Percentiles rank a stretch among this genome's conserved stretches.
These are phyloP conservation scores for Curvularia sp. DNA, from an alignment of 2,329 filamentous ascomycete genomes.

Conservation along the genomic window DNA sequence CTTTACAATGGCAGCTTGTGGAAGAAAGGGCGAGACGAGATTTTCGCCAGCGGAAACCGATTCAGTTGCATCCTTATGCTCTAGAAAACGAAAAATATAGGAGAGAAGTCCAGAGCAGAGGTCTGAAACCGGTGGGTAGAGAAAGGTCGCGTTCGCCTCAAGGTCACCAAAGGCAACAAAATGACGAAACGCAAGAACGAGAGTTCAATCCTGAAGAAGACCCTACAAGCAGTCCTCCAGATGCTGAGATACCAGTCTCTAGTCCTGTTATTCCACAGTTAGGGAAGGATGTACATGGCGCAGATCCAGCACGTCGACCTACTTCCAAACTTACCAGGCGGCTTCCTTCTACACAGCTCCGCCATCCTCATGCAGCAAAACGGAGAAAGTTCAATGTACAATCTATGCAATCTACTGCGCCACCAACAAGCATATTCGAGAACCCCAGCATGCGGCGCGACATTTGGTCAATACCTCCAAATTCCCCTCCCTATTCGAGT, in stretches of 20 bases:
- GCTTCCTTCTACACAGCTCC: constrained; percentile 25
- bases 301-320: constrained; percentile 11
- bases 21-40: constrained; percentile 39
- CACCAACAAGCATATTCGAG: constrained; percentile 21
- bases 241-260: constrained; percentile 36
- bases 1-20: constrained; percentile 24
- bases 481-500: constrained; percentile 53
- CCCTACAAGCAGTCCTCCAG: constrained; percentile 33
- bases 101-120: constrained; percentile 53
- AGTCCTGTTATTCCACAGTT: constrained; percentile 26
- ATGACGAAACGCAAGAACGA: constrained; percentile 43
- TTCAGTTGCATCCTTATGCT: constrained; percentile 59
- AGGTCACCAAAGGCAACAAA: constrained; percentile 21
- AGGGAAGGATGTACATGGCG: constrained; percentile 11
- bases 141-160: constrained; percentile 39
- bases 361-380: constrained; percentile 26
- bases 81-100: constrained; percentile 56
- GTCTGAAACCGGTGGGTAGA: constrained; percentile 54
- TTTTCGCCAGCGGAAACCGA: constrained; percentile 56
- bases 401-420: constrained; percentile 18
- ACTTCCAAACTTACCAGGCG: constrained; percentile 14
- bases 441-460: constrained; percentile 23
- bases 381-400: constrained; percentile 31
- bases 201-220: constrained; percentile 40
- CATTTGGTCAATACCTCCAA: constrained; percentile 52